Evolutionary conservation across 441 rosid genomes (phyloP).

Genomic region (Syzygium malaccense): DNA sequence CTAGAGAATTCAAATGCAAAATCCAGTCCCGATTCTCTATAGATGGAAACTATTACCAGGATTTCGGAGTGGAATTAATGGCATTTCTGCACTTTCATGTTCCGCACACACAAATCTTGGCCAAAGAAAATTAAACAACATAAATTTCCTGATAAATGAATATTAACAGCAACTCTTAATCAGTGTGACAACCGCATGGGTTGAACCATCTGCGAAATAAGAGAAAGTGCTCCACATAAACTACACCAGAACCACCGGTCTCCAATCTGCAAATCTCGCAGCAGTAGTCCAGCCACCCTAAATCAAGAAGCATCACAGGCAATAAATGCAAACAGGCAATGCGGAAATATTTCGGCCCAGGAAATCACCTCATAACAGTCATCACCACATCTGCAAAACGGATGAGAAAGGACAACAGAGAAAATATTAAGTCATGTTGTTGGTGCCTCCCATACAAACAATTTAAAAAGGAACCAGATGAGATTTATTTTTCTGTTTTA

Average conservation of each 20-base stretch:
- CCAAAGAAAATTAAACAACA: neutral
- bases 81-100: neutral
- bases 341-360: neutral
- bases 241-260: neutral
- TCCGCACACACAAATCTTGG: neutral
- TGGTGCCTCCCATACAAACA: neutral
- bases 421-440: neutral
- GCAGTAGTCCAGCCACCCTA: neutral
- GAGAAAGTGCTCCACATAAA: neutral
- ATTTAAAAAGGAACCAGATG: neutral
- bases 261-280: neutral
- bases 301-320: neutral
- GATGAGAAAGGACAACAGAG: neutral
- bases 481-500: too few species aligned
- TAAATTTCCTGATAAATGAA: neutral
- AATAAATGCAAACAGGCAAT: neutral
- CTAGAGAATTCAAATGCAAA: fast-evolving
- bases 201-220: neutral
- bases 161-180: neutral
- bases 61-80: neutral
- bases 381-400: neutral
- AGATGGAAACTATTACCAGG: neutral
- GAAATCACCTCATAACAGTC: neutral
- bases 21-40: neutral
- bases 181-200: neutral